phyloP scores from a whole-genome alignment of 306 rosid genomes.

The Vicia villosa region DNA sequence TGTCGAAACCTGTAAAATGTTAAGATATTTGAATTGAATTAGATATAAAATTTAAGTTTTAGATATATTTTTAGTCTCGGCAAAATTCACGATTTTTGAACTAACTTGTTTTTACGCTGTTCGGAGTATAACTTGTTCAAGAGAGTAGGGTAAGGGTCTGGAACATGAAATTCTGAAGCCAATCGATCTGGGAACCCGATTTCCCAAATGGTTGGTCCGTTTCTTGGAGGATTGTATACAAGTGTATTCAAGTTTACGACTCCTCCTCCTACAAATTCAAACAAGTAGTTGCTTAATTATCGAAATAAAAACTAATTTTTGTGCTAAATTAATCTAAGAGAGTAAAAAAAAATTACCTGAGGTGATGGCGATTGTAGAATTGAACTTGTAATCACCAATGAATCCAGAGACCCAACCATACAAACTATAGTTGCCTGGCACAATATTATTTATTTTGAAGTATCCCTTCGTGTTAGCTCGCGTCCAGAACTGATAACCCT shows the following conservation, averaged over 20 bases:
- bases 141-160: slow-evolving; percentile 72
- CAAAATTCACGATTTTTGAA: background rate
- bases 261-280: slow-evolving; percentile 43
- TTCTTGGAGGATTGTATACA: slow-evolving; percentile 65
- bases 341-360: slow-evolving; percentile 41
- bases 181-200: slow-evolving; percentile 85
- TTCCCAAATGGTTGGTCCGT: slow-evolving; percentile 88
- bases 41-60: background rate
- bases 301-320: background rate
- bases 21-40: background rate
- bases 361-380: slow-evolving; percentile 46
- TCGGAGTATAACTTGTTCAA: slow-evolving; percentile 54
- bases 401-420: slow-evolving; percentile 85
- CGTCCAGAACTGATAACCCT: slow-evolving; percentile 97
- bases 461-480: slow-evolving; percentile 53
- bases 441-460: slow-evolving; percentile 59
- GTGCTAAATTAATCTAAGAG: background rate
- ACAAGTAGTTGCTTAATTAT: slow-evolving; percentile 4
- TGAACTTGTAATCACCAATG: slow-evolving; percentile 72
- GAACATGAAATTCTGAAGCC: slow-evolving; percentile 74
- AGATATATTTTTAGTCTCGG: background rate
- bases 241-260: slow-evolving; percentile 38
- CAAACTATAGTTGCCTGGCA: slow-evolving; percentile 72
- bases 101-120: slow-evolving; percentile 49
- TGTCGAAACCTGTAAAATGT: slow-evolving; percentile 58